Percentiles rank a stretch among this genome's conserved stretches.
Conservation (phyloP, 140 eudicot species). For the Anethum foeniculum region DNA sequence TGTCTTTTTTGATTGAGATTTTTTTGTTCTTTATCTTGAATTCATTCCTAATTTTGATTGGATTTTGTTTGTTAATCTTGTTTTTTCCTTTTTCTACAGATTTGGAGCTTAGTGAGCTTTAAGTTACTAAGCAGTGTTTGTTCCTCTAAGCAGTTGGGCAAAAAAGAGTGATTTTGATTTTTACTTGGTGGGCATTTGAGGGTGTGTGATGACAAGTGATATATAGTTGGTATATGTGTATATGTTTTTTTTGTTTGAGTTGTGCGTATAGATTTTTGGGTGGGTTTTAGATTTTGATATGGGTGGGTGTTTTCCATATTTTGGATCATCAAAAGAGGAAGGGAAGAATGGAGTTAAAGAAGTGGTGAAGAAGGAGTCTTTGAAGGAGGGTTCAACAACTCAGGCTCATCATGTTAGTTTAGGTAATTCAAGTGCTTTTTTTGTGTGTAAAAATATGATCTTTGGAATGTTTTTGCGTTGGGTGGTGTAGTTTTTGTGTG, state of each 20-base stretch:
- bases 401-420: conserved; percentile 66
- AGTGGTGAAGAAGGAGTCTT: conserved; percentile 62
- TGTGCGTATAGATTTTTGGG: conserved; percentile 16
- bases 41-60: too few relatives aligned
- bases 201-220: conserved; percentile 4
- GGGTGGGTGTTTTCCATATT: conserved; percentile 94
- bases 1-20: too few relatives aligned
- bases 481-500: conserved; percentile 3
- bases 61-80: too few relatives aligned
- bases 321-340: conserved; percentile 62
- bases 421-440: conserved; percentile 37
- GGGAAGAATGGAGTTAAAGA: conserved; percentile 55
- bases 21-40: too few relatives aligned
- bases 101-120: too few relatives aligned
- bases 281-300: conserved; percentile 42
- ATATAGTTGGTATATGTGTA: conserved; percentile 2
- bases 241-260: conserved; percentile 13
- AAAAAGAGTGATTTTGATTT: too few relatives aligned
- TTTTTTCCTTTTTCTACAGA: too few relatives aligned
- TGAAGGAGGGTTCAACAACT: conserved; percentile 61
- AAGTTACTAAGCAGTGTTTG: too few relatives aligned
- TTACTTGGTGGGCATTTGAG: conserved; percentile 30
- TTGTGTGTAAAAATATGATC: background rate
- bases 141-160: too few relatives aligned
- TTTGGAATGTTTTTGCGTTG: conserved; percentile 1